Conservation (phyloP, 1,284 basidiomycete species). For the Ceratobasidium sp. region DNA sequence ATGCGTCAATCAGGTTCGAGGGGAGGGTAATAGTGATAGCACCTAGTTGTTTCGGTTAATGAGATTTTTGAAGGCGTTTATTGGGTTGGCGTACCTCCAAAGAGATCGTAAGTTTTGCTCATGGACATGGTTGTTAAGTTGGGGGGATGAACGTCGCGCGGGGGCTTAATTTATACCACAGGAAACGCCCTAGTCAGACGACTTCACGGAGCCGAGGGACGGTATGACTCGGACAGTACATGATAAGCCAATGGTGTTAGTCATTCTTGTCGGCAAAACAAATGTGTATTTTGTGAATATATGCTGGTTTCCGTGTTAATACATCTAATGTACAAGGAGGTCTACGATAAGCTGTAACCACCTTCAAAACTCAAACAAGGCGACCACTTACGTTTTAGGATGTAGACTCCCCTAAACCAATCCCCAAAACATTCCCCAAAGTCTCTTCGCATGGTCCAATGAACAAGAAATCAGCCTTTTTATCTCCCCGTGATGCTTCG, state of each 20-base stretch:
- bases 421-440: slow-evolving; percentile 51
- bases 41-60: slow-evolving; percentile 52
- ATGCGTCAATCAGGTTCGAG: slow-evolving; percentile 78
- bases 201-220: background rate
- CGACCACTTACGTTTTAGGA: background rate
- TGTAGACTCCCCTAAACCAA: slow-evolving; percentile 13
- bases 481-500: slow-evolving; percentile 61
- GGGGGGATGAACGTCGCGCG: background rate
- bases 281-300: background rate
- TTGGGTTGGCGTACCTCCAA: slow-evolving; percentile 44
- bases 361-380: background rate
- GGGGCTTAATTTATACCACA: background rate
- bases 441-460: slow-evolving; percentile 63
- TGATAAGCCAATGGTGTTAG: background rate
- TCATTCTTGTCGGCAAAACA: background rate
- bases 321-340: background rate
- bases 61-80: background rate
- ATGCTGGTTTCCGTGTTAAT: background rate
- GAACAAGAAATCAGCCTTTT: slow-evolving; percentile 65
- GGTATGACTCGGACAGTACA: background rate
- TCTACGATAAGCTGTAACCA: background rate
- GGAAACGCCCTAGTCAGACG: background rate
- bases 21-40: slow-evolving; percentile 79
- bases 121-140: slow-evolving; percentile 16
- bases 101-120: slow-evolving; percentile 44